phyloP scores from a whole-genome alignment of 192 early-diverging fungal species.

The Linnemannia hyalina region DNA sequence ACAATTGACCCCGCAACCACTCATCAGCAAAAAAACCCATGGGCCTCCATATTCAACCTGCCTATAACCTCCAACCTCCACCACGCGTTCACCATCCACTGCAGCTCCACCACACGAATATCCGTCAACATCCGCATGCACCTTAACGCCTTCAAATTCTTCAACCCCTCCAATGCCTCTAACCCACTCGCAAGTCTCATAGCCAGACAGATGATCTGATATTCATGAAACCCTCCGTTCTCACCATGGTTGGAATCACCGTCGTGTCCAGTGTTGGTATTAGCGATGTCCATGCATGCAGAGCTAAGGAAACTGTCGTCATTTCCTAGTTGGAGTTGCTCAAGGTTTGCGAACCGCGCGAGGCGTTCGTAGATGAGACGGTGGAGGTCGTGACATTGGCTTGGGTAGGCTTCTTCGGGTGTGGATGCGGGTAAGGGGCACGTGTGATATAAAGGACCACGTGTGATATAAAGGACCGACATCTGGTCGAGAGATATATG shows the following conservation, averaged over 20 bases:
- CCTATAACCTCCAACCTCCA: neutral
- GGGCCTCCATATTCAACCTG: no score
- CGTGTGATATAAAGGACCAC: neutral
- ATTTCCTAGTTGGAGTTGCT: slow-evolving; percentile 1
- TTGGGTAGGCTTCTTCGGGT: neutral
- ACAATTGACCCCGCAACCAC: no score
- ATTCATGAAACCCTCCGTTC: neutral
- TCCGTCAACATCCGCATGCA: neutral
- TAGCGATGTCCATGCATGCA: neutral
- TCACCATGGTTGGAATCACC: neutral
- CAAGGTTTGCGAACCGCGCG: neutral
- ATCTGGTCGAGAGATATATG: neutral
- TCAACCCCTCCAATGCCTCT: neutral
- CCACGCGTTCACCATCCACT: slow-evolving; percentile 8
- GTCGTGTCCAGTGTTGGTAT: neutral
- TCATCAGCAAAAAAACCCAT: no score
- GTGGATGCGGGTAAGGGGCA: neutral
- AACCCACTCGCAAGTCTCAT: slow-evolving; percentile 7
- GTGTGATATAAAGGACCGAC: neutral
- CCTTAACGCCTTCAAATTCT: neutral
- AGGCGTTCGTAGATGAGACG: neutral
- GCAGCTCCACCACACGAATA: neutral
- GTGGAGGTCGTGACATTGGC: neutral
- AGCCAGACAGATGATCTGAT: neutral
- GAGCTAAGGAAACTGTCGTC: neutral